These are phyloP conservation scores for Gracilariopsis chorda DNA, from an alignment of 23 red algal genomes.

Conservation along the genomic window DNA sequence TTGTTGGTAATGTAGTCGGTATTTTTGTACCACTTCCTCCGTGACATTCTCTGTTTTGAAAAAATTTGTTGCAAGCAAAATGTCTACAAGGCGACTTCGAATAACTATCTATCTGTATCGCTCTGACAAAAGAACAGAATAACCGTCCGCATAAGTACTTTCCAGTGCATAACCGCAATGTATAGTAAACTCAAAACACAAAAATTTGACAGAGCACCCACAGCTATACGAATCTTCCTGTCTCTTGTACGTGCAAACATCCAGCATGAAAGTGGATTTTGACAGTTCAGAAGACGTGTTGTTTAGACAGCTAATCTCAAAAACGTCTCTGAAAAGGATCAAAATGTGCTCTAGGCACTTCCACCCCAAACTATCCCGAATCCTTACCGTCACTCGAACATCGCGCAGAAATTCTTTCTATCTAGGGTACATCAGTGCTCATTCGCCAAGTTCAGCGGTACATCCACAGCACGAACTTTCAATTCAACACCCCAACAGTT, in stretches of 20 bases:
- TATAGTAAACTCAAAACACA: not conserved
- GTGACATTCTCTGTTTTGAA: not conserved
- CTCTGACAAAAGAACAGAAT: no score
- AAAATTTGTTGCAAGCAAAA: not conserved
- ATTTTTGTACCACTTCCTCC: not conserved
- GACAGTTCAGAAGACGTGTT: not conserved
- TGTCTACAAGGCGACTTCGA: not conserved
- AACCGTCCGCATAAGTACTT: no score
- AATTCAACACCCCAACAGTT: no score
- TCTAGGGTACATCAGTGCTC: not conserved
- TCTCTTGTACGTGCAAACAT: not conserved
- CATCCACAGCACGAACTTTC: no score
- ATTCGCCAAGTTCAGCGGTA: not conserved
- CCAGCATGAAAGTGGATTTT: not conserved
- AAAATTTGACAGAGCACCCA: not conserved
- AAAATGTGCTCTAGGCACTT: not conserved
- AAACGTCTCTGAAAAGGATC: not conserved
- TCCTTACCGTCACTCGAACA: no score
- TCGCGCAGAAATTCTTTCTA: not conserved
- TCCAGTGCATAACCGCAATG: not conserved
- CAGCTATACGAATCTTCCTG: not conserved
- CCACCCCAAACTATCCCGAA: not conserved
- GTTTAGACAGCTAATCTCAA: not conserved
- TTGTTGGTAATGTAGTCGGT: not conserved
- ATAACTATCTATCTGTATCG: not conserved